These are phyloP conservation scores for Senecio squalidus DNA, from an alignment of 140 eudicot genomes.

Conservation along the genomic window DNA sequence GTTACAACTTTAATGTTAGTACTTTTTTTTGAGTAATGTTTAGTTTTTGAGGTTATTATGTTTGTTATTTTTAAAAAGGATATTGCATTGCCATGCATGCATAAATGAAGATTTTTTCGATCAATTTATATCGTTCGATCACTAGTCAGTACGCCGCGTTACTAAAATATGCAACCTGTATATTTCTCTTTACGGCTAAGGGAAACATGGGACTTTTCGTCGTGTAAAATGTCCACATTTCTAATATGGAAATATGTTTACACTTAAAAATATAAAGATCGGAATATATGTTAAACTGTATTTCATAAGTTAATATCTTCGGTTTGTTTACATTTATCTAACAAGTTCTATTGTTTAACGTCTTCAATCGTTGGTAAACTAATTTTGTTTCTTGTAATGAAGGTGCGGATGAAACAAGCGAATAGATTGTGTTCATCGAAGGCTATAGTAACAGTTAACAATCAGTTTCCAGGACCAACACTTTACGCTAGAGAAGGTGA, in stretches of 20 bases:
- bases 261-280: no score
- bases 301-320: no score
- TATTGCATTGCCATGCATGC: slow-evolving; percentile 17
- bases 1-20: slow-evolving; percentile 68
- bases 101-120: not conserved
- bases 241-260: no score
- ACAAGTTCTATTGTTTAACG: no score
- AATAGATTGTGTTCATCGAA: slow-evolving; percentile 57
- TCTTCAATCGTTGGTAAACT: no score
- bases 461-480: slow-evolving; percentile 74
- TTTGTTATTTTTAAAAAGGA: slow-evolving; percentile 4
- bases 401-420: slow-evolving; percentile 59
- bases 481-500: slow-evolving; percentile 72
- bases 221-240: no score
- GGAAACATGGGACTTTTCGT: no score
- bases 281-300: no score
- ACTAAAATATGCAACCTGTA: no score
- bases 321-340: not conserved
- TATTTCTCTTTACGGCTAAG: no score
- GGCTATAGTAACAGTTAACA: slow-evolving; percentile 64
- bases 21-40: not conserved
- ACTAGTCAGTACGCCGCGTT: no score
- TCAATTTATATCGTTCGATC: not conserved
- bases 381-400: not conserved
- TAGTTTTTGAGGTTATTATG: not conserved